Base-by-base conservation (phyloP, 1,284 basidiomycete genomes). In the Ceratobasidium theobromae region DNA sequence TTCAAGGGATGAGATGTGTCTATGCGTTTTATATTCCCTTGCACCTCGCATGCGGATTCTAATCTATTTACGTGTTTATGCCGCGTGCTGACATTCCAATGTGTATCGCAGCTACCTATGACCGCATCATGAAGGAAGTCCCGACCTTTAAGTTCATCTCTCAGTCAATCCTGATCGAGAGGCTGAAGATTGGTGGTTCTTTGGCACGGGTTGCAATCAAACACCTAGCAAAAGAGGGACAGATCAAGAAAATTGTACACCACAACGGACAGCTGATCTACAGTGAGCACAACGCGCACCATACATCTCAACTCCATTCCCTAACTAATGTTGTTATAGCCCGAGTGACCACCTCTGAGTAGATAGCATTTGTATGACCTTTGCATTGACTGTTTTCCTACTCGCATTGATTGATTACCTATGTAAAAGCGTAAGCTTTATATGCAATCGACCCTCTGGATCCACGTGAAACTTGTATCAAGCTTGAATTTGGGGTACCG, bases 141-240 rank as follows among this genome's bases (percentile, higher is more conserved):
- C 97, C 97, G 53, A 96, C 95, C 77, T 99, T 96, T 93, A 93
- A 94, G 77, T 93, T 99, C 85, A 95, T 99, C 87, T 92, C 90
- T 77, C 93, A 96, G 82, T 89, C 87, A 74, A 95, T 95, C 79
- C 88, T 99, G 79, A 98, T 99, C 76, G 97, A 99, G 82, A 89
- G 97, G 74, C 82, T 95, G 77, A 95, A 95, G 81, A 84, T 99
- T 80, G 96, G 95, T 80, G 97, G 96, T 70, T 92, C 89, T 74
- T 84, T 99, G 74, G 96, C 96, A 62, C 93, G 97, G 71, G 79
- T 93, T 72, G 95, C 94, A 68, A 98, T 99, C 79, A 83, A 84
- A 73, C 92, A 96, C 81, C 80, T 99, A 78, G 93, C 94, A 85
- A 91, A 88, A 80, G 95, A 99, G 76, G 94, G 92, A 70, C 82